A percentile compares a stretch with the other conserved stretches of the same genome.
phyloP scores from a whole-genome alignment of 306 rosid genomes.

The Cucurbita pepo region DNA sequence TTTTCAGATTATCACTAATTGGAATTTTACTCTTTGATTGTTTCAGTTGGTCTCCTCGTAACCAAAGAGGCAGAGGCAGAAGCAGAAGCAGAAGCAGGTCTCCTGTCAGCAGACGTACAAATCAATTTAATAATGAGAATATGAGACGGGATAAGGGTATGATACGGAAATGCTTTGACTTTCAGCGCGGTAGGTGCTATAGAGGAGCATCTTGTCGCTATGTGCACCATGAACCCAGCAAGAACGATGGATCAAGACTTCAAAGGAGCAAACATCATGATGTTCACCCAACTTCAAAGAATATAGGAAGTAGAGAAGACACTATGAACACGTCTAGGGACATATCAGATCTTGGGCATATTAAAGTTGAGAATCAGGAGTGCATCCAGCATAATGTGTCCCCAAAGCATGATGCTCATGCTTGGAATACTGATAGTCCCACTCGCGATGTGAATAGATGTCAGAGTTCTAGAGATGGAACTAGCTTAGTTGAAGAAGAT shows the following conservation, averaged over 20 bases:
- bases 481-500: conserved; percentile 18
- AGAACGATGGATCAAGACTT: conserved; percentile 43
- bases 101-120: conserved; percentile 46
- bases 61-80: conserved; percentile 71
- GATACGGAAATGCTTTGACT: conserved; percentile 44
- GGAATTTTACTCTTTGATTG: conserved; percentile 15
- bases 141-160: conserved; percentile 44
- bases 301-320: conserved; percentile 21
- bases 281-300: conserved; percentile 17
- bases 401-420: conserved; percentile 18
- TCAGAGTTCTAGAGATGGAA: conserved; percentile 23
- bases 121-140: conserved; percentile 36
- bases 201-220: conserved; percentile 77
- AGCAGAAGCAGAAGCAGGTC: conserved; percentile 90
- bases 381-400: conserved; percentile 17
- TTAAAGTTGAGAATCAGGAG: conserved; percentile 27
- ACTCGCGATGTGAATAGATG: conserved; percentile 9
- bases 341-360: conserved; percentile 21
- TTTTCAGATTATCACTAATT: not conserved
- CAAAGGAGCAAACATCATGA: conserved; percentile 33
- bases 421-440: conserved; percentile 14
- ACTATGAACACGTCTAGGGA: conserved; percentile 14
- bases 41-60: conserved; percentile 66
- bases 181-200: conserved; percentile 58
- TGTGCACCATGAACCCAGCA: conserved; percentile 50